phyloP scores from a whole-genome alignment of 2,329 filamentous ascomycete species.

The Erysiphe neolycopersici region DNA sequence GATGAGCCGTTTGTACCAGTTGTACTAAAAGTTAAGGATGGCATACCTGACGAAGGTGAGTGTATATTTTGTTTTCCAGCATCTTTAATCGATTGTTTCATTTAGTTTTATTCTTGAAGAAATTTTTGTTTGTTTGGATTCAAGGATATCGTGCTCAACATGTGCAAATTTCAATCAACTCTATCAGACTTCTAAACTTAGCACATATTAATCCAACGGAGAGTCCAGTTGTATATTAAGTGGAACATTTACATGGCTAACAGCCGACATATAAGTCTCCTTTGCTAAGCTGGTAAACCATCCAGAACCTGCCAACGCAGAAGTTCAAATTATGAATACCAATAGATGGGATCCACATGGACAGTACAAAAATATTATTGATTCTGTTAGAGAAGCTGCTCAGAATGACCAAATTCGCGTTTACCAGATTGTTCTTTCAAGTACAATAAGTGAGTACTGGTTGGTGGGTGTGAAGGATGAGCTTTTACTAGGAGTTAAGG shows the following conservation, averaged over 20 bases:
- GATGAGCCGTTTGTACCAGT: constrained; percentile 71
- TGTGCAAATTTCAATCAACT: no score
- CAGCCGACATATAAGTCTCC: constrained; percentile 22
- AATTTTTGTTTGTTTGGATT: no score
- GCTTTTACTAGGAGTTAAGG: constrained; percentile 52
- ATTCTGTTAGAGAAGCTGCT: constrained; percentile 36
- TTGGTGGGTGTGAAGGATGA: constrained; percentile 36
- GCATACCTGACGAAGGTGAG: constrained; percentile 34
- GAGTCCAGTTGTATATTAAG: no score
- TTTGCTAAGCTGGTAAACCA: constrained; percentile 42
- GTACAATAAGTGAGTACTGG: constrained; percentile 52
- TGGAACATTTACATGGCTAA: no score
- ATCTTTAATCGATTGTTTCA: neutral
- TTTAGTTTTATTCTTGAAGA: neutral
- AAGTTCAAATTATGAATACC: constrained; percentile 38
- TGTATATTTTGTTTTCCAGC: constrained; percentile 4
- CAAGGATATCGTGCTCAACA: no score
- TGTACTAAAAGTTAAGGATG: constrained; percentile 26
- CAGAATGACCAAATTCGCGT: constrained; percentile 44
- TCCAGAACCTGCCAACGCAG: constrained; percentile 22
- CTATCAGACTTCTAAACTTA: no score
- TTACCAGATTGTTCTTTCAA: constrained; percentile 38
- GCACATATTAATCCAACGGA: no score
- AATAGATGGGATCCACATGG: constrained; percentile 47
- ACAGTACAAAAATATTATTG: constrained; percentile 40